Base-by-base conservation (phyloP, 2,329 filamentous ascomycete species). In the Penicillium expansum region DNA sequence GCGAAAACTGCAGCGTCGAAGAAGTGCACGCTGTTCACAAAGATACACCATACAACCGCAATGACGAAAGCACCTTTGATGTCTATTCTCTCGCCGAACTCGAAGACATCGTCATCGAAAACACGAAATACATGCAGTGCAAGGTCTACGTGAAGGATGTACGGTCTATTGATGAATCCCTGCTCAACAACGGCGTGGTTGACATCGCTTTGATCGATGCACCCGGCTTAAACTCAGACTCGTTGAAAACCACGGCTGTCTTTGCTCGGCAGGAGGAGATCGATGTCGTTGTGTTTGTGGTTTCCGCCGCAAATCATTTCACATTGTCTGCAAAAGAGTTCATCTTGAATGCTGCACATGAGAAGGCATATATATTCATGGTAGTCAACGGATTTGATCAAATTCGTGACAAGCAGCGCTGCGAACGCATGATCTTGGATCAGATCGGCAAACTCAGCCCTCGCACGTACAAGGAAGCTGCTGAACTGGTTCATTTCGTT, bases 361-460 rank as follows among this genome's bases (percentile, higher is more conserved):
- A 99, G 71, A 99, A 99, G 76, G 93, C 94, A 0, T 99, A 99
- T 71, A 92, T 99, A 61, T 99, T 99, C 74, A 96, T 99, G 74
- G 94, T 99, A 14, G 94, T 99, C 64, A 99, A 99, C 71, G 92
- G 93, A 18, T 99, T 92, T 68, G 94, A 99, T 75, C 89, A 89
- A 59, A 97, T 99, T 67, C 84, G 89, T 62, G 92, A 97, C 74
- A 94, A 97, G 78, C 83, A 91, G 58, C 83, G 93, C 57, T 97
- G 93, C 73, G 85, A 96, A 73, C 91, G 94, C 70, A 90, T 91
- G 85, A 94, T 99, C 48, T 74, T 99, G 57, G 92, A 97, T 67
- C 93, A 97, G 74, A 87, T 99, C 16, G 81, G 84, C 48, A 86
- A 86, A 27, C 81, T 99, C n/a, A 97, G 93, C 69, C 94, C 93